Percentiles rank a stretch among this genome's conserved stretches.
Evolutionary conservation across 139 green algal species (phyloP).

Genomic region (Closterium sp.): DNA sequence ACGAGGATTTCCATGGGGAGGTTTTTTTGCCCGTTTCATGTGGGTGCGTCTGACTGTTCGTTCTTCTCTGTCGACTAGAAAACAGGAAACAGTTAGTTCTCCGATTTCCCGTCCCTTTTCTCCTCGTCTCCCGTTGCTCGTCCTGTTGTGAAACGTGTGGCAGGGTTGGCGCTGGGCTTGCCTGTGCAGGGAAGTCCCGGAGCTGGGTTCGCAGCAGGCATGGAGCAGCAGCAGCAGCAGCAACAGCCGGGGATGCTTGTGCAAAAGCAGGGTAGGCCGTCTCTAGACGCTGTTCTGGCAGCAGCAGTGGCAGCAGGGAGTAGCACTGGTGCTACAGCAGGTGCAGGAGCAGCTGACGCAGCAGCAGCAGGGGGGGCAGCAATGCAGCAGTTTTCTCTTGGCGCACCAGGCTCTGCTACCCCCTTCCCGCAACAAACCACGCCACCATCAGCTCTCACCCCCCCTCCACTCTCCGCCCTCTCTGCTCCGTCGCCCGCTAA

Average conservation of each 20-base stretch:
- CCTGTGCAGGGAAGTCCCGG: background rate
- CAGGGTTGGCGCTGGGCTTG: background rate
- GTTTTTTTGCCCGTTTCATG: no score
- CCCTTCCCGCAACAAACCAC: background rate
- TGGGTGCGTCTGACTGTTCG: no score
- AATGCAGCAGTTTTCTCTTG: background rate
- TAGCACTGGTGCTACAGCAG: constrained; percentile 24
- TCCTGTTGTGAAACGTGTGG: background rate
- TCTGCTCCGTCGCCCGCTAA: background rate
- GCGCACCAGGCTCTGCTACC: background rate
- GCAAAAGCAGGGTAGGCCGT: background rate
- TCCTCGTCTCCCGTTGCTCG: background rate
- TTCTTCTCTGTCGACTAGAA: no score
- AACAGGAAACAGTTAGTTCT: background rate
- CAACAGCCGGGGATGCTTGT: constrained; percentile 1
- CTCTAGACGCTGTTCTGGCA: background rate
- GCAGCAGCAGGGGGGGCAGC: background rate
- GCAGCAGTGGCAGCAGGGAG: constrained; percentile 18
- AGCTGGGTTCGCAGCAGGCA: background rate
- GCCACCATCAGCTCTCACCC: background rate
- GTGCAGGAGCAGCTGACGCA: constrained; percentile 9
- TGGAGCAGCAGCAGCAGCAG: background rate
- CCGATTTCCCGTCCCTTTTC: background rate
- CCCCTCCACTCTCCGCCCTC: background rate
- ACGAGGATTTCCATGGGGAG: no score